phyloP scores from a whole-genome alignment of 805 yeast species.

The Yamadazyma nakazawae region DNA sequence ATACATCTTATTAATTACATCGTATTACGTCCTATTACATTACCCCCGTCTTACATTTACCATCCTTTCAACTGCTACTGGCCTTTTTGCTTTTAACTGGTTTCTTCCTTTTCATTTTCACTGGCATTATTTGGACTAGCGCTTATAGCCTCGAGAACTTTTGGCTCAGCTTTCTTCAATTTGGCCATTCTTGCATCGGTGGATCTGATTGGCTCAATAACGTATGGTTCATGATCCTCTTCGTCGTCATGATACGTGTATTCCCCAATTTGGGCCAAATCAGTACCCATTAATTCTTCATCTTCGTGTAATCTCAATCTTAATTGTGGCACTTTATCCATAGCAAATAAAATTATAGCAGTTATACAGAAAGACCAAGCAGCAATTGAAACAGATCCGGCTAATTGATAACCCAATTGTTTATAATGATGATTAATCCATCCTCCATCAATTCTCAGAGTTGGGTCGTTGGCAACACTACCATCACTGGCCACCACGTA shows the following conservation, averaged over 20 bases:
- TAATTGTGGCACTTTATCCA: constrained; percentile 78
- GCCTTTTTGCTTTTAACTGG: neutral
- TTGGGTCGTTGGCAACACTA: constrained; percentile 34
- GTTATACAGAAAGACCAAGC: constrained; percentile 77
- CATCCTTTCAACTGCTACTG: too few relatives aligned
- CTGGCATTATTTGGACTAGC: constrained; percentile 8
- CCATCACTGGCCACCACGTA: constrained; percentile 86
- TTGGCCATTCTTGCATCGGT: constrained; percentile 38
- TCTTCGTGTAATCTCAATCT: constrained; percentile 77
- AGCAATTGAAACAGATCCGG: constrained; percentile 68
- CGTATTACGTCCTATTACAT: too few relatives aligned
- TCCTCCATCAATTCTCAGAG: constrained; percentile 62
- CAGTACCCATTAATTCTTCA: constrained; percentile 86
- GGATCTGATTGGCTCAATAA: constrained; percentile 78
- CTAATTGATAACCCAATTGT: constrained; percentile 87
- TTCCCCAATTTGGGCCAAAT: constrained; percentile 88
- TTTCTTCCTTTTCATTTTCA: constrained; percentile 11
- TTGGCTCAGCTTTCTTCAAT: constrained; percentile 21
- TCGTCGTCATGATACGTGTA: constrained; percentile 66
- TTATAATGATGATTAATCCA: constrained; percentile 81
- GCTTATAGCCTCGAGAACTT: constrained; percentile 7
- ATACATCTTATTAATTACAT: too few relatives aligned
- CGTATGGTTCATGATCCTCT: constrained; percentile 38
- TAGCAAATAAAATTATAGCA: constrained; percentile 56
- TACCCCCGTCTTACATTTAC: too few relatives aligned